These are phyloP conservation scores for Eucalyptus sp. DNA, from an alignment of 345 rosid genomes.

Conservation along the genomic window DNA sequence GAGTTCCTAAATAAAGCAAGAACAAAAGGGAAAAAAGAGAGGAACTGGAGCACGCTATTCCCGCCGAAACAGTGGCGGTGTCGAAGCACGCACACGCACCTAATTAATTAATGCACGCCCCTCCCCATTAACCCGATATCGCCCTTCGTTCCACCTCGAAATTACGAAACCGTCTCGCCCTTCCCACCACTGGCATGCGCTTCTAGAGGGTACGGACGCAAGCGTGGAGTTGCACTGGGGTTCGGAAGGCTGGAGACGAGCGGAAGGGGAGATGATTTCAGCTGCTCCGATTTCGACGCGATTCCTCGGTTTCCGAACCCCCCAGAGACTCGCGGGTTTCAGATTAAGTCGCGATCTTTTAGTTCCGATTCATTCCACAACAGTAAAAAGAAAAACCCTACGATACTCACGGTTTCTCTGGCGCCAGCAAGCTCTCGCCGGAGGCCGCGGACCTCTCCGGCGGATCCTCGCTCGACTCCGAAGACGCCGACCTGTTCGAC, in stretches of 20 bases:
- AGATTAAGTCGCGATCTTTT: neutral
- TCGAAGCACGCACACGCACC: neutral
- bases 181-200: neutral
- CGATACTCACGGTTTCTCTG: conserved; percentile 83
- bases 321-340: neutral
- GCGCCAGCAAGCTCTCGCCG: conserved; percentile 41
- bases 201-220: conserved; percentile 27
- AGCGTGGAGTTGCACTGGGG: neutral
- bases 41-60: conserved; percentile 48
- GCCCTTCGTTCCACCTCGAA: conserved; percentile 2
- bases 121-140: neutral
- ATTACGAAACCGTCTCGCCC: conserved; percentile 26
- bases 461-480: conserved; percentile 85
- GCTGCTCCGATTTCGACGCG: neutral
- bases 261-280: neutral
- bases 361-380: conserved; percentile 32
- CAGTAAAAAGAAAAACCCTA: neutral
- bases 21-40: neutral
- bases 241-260: neutral
- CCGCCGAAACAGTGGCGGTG: conserved; percentile 87
- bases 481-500: conserved; percentile 46
- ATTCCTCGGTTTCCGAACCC: neutral
- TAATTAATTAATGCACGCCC: neutral
- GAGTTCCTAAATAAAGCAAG: neutral
- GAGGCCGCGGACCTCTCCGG: conserved; percentile 71